phyloP scores from a whole-genome alignment of 208 protist genomes.

The Trypanosoma melophagium region DNA sequence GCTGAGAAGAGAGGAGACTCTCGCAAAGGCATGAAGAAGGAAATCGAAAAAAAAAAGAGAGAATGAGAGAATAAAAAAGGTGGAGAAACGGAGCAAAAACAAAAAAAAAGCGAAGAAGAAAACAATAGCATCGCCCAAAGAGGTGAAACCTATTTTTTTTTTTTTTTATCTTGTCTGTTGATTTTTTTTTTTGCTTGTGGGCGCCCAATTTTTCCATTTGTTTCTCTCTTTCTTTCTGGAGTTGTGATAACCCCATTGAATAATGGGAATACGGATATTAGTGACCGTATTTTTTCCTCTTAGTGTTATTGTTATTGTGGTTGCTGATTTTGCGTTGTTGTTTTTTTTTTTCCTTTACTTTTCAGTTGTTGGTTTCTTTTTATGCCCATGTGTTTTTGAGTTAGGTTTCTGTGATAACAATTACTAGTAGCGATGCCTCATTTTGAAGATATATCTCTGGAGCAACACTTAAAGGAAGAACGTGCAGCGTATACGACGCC shows the following conservation, averaged over 20 bases:
- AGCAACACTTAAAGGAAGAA: conserved; percentile 26
- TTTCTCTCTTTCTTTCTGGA: conserved; percentile 7
- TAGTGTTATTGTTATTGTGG: no score
- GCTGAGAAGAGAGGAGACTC: no score
- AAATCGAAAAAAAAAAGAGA: neutral
- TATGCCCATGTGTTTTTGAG: neutral
- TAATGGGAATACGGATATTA: no score
- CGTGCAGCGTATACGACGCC: conserved; percentile 9
- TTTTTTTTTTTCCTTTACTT: neutral
- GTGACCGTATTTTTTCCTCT: no score
- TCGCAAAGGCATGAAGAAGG: no score
- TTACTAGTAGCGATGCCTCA: neutral
- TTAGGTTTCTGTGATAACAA: neutral
- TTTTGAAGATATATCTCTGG: conserved; percentile 6
- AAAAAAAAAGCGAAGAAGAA: conserved; percentile 8
- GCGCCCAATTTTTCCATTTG: neutral
- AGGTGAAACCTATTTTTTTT: neutral
- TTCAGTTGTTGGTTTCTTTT: neutral
- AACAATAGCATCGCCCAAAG: neutral
- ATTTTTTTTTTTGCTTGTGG: conserved; percentile 6
- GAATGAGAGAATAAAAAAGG: neutral
- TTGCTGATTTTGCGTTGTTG: neutral
- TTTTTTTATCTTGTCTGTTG: neutral
- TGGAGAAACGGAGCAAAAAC: conserved; percentile 2
- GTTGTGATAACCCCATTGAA: no score